These are phyloP conservation scores for Mycena crocata DNA, from an alignment of 768 basidiomycete genomes.

Conservation along the genomic window DNA sequence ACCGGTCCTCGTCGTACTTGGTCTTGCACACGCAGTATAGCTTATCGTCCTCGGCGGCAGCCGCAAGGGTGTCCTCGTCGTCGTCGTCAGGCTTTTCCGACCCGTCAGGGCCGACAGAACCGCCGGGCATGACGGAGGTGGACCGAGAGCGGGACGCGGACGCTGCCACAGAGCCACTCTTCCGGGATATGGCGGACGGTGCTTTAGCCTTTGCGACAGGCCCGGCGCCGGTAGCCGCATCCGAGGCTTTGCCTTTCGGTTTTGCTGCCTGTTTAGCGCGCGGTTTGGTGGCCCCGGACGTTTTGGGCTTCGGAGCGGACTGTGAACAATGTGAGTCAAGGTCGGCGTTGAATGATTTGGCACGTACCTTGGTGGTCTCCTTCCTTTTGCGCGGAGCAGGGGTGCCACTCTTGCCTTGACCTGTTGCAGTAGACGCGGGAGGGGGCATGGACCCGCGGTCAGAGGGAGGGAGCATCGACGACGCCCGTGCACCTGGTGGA, in stretches of 20 bases:
- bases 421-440: constrained; percentile 46
- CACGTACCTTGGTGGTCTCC: constrained; percentile 50
- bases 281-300: constrained; percentile 37
- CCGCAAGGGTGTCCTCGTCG: constrained; percentile 60
- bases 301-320: constrained; percentile 48
- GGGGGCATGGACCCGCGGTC: constrained; percentile 74
- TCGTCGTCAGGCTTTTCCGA: constrained; percentile 53
- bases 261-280: constrained; percentile 27
- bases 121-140: constrained; percentile 72
- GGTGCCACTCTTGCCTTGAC: constrained; percentile 37
- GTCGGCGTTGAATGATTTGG: not conserved
- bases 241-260: constrained; percentile 25
- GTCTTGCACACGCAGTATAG: constrained; percentile 92
- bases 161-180: constrained; percentile 47
- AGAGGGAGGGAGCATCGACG: constrained; percentile 40
- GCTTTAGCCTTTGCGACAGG: constrained; percentile 40
- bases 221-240: constrained; percentile 31
- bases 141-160: constrained; percentile 71
- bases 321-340: constrained; percentile 33
- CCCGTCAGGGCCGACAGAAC: constrained; percentile 52
- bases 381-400: constrained; percentile 53
- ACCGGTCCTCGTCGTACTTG: constrained; percentile 85
- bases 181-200: constrained; percentile 38
- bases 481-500: constrained; percentile 5
- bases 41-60: constrained; percentile 69